A percentile compares a stretch with the other conserved stretches of the same genome.
phyloP scores from a whole-genome alignment of 192 early-diverging fungal species.

The Cladochytrium replicatum region DNA sequence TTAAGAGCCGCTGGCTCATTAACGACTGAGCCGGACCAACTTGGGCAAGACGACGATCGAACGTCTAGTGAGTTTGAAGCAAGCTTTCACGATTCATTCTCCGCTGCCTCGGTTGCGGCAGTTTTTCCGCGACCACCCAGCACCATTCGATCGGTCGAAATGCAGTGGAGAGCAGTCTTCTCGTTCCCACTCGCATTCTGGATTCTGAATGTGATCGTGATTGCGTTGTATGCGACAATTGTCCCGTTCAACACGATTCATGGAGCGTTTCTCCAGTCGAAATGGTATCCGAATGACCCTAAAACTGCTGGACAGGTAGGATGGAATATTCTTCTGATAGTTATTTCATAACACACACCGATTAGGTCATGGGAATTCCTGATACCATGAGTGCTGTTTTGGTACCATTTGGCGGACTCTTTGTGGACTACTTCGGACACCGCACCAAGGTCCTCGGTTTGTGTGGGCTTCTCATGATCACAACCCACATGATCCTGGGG shows the following conservation, averaged over 20 bases:
- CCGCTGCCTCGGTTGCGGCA: not conserved
- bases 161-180: conserved; percentile 2
- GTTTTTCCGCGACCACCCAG: not conserved
- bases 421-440: conserved; percentile 42
- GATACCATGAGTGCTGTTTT: conserved; percentile 45
- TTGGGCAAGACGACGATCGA: too few species aligned
- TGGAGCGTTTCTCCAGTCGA: conserved; percentile 39
- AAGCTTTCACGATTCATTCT: not conserved
- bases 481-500: conserved; percentile 32
- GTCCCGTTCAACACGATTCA: conserved; percentile 58
- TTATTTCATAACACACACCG: conserved; percentile 21
- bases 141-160: not conserved
- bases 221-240: conserved; percentile 43
- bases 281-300: conserved; percentile 45
- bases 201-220: conserved; percentile 32
- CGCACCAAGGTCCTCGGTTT: conserved; percentile 31
- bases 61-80: too few species aligned
- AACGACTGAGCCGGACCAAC: too few species aligned
- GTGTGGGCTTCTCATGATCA: conserved; percentile 33
- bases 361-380: conserved; percentile 46
- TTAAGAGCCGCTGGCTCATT: not conserved
- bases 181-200: conserved; percentile 36
- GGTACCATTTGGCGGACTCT: conserved; percentile 39
- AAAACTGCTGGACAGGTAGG: conserved; percentile 11
- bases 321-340: too few species aligned